These are phyloP conservation scores for Fusarium albidum DNA, from an alignment of 2,329 filamentous ascomycete species.

Conservation along the genomic window DNA sequence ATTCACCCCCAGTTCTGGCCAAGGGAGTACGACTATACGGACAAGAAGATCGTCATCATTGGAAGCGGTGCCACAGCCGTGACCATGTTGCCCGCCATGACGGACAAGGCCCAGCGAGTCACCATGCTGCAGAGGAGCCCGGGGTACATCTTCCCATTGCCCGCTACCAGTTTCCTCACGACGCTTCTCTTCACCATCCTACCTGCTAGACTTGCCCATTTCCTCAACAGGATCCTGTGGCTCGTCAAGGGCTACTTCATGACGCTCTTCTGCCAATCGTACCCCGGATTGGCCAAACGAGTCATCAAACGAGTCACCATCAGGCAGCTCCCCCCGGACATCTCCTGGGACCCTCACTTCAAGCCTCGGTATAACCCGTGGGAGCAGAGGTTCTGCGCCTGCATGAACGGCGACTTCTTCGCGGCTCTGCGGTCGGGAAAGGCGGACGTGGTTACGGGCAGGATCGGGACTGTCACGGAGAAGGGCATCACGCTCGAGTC, in stretches of 20 bases:
- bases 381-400: slow-evolving; percentile 74
- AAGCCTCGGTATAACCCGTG: slow-evolving; percentile 64
- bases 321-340: slow-evolving; percentile 56
- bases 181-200: slow-evolving; percentile 50
- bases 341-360: slow-evolving; percentile 63
- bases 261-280: slow-evolving; percentile 57
- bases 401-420: slow-evolving; percentile 56
- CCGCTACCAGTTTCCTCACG: slow-evolving; percentile 50
- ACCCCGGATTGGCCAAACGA: slow-evolving; percentile 55
- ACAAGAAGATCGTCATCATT: slow-evolving; percentile 71
- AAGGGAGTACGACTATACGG: slow-evolving; percentile 67
- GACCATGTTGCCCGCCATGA: slow-evolving; percentile 69
- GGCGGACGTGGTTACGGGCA: slow-evolving; percentile 53
- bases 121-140: slow-evolving; percentile 77
- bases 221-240: slow-evolving; percentile 57
- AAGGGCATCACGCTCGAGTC: slow-evolving; percentile 53
- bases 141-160: slow-evolving; percentile 64
- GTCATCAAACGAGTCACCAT: slow-evolving; percentile 53
- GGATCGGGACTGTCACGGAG: slow-evolving; percentile 55
- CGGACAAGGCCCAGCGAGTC: slow-evolving; percentile 64
- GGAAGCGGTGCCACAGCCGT: slow-evolving; percentile 74
- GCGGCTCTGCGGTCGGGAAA: slow-evolving; percentile 48
- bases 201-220: slow-evolving; percentile 52
- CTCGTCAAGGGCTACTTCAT: slow-evolving; percentile 52
- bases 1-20: slow-evolving; percentile 82